Conservation (phyloP, 2,329 filamentous ascomycete genomes). For the Pyrenophora graminea region DNA sequence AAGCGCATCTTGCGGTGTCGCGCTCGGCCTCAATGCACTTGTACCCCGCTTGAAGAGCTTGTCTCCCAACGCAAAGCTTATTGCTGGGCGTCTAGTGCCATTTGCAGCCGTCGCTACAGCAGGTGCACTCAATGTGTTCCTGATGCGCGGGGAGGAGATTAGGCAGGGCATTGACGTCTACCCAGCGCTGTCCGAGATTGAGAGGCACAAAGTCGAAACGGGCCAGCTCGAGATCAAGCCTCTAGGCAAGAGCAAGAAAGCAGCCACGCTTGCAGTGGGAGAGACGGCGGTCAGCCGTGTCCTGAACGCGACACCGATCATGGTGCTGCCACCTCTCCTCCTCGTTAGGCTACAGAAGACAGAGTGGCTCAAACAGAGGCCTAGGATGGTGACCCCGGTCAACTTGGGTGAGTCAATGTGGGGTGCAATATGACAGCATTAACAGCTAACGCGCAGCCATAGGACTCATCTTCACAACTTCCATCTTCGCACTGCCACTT, state of each 20-base stretch:
- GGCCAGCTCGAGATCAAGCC: conserved; percentile 63
- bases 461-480: conserved; percentile 80
- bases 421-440: conserved; percentile 57
- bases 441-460: conserved; percentile 49
- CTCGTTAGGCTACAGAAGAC: conserved; percentile 83
- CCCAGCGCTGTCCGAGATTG: conserved; percentile 73
- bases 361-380: conserved; percentile 77
- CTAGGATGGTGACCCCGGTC: conserved; percentile 75
- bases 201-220: conserved; percentile 69
- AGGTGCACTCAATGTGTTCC: conserved; percentile 89
- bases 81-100: conserved; percentile 85
- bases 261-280: conserved; percentile 84
- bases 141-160: conserved; percentile 98
- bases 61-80: conserved; percentile 72
- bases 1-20: conserved; percentile 89
- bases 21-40: conserved; percentile 85
- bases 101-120: conserved; percentile 94
- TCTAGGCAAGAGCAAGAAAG: conserved; percentile 84
- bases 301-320: conserved; percentile 92
- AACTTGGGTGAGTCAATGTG: conserved; percentile 71
- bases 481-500: conserved; percentile 84
- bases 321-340: conserved; percentile 89
- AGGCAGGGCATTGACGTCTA: conserved; percentile 89
- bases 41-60: conserved; percentile 82
- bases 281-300: conserved; percentile 93